These are phyloP conservation scores for Fusarium tanahbumbuense DNA, from an alignment of 2,329 filamentous ascomycete genomes.

Conservation along the genomic window DNA sequence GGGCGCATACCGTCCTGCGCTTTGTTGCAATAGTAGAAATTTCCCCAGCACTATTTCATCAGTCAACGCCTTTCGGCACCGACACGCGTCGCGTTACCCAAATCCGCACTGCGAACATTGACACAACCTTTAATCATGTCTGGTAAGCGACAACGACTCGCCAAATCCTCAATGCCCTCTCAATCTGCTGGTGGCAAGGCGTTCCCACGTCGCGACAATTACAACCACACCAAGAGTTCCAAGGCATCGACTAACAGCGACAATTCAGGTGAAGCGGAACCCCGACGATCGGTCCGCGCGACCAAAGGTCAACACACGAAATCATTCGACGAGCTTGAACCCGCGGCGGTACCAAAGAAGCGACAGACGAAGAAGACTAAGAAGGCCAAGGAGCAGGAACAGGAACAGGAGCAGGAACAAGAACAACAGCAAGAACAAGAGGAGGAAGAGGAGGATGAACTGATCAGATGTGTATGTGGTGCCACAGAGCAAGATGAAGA, in stretches of 20 bases:
- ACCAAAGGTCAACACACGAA: constrained; percentile 97
- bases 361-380: constrained; percentile 62
- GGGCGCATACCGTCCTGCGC: constrained; percentile 41
- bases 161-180: constrained; percentile 30
- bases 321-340: constrained; percentile 81
- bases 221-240: constrained; percentile 19
- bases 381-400: constrained; percentile 67
- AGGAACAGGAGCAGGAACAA: constrained; percentile 60
- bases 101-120: constrained; percentile 8
- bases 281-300: constrained; percentile 91
- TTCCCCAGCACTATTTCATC: constrained; percentile 32
- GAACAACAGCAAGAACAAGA: constrained; percentile 63
- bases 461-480: constrained; percentile 94
- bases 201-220: constrained; percentile 19
- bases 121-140: constrained; percentile 47
- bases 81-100: constrained; percentile 22
- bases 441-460: constrained; percentile 67
- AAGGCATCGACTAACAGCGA: constrained; percentile 39
- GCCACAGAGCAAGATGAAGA: constrained; percentile 87
- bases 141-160: constrained; percentile 50
- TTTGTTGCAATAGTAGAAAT: constrained; percentile 48
- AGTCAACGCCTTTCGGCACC: constrained; percentile 20
- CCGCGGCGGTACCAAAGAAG: constrained; percentile 64
- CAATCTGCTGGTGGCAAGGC: constrained; percentile 17
- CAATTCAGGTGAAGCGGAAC: constrained; percentile 70